Evolutionary conservation across 2,329 filamentous ascomycete genomes (phyloP).

Genomic region (Hortaea werneckii): DNA sequence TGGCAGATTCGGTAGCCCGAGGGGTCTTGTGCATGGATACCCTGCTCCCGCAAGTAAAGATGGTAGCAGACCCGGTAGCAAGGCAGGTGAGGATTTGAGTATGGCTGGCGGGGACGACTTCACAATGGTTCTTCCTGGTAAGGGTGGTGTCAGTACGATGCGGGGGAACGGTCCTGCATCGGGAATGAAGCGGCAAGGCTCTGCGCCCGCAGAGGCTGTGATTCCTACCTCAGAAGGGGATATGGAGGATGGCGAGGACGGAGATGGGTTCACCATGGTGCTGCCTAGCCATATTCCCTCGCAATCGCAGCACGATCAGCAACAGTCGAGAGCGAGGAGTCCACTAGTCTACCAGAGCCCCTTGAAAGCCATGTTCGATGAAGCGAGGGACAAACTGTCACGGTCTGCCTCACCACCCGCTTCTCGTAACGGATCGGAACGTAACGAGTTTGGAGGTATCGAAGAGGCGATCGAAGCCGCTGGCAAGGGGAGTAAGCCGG

Average conservation of each 20-base stretch:
- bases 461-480: conserved; percentile 4
- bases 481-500: background rate
- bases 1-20: background rate
- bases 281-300: conserved; percentile 28
- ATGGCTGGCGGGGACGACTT: conserved; percentile 33
- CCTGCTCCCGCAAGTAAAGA: conserved; percentile 17
- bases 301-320: conserved; percentile 12
- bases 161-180: conserved; percentile 28
- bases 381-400: conserved; percentile 18
- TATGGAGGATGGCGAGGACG: conserved; percentile 31
- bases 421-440: background rate
- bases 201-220: background rate
- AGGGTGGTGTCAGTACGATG: conserved; percentile 16
- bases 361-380: conserved; percentile 24
- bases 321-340: conserved; percentile 5
- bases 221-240: conserved; percentile 25
- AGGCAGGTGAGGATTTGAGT: conserved; percentile 11
- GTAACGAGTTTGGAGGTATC: conserved; percentile 4
- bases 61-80: conserved; percentile 25
- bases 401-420: conserved; percentile 5
- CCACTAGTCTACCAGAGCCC: conserved; percentile 22
- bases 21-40: conserved; percentile 8
- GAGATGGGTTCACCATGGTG: conserved; percentile 41
- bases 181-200: conserved; percentile 12
- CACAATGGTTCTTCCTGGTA: conserved; percentile 37